Base-by-base conservation (phyloP, 23 red algal species). In the Gracilaria vermiculophylla region DNA sequence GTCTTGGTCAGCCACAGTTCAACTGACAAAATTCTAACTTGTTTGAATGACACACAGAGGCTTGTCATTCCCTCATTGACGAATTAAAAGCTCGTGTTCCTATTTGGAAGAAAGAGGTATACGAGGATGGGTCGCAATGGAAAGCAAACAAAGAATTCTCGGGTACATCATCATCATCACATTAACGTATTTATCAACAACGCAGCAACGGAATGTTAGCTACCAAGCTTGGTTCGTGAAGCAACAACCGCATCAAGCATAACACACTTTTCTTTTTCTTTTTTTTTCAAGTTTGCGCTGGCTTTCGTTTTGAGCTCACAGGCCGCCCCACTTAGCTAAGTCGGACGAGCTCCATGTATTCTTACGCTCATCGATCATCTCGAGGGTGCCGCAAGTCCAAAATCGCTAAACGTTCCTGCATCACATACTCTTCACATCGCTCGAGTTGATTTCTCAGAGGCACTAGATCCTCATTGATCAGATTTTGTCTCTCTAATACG, bases 61-160 rank as follows among this genome's bases (percentile, higher is more conserved):
- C 95, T 8, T 97, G 95, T 43, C 72, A 83, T 45, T 97, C 93
- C 65, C 51, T 92, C 10, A 97, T 97, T 45, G 95, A 97, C 57
- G 80, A 97, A 51, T 53, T 97, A n/a, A 97, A 97, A 82, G 89
- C 95, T 37, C 78, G 50, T 25, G 90, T 97, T 27, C 95, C 95
- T 0, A 97, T 97, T 19, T 97, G 95, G 95, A 97, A 97, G 69
- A 85, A 82, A 24, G 95, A 97, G 53, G 64, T 94, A 52, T 97
- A 93, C 37, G 62, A 79, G 41, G 57, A 94, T 23, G 89, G 89
- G 0, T 89, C 89, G 50, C 24, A 60, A 19, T 97, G 95, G 95
- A 91, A 91, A 62, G 49, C 34, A 40, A 97, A 97, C 61, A 73
- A 73, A 24, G 67, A 73, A 47, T 73, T 44, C 40, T 25, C 12